A percentile compares a stretch with the other conserved stretches of the same genome.
phyloP scores from a whole-genome alignment of 2,329 filamentous ascomycete genomes.

The Calonectria ilicicola region DNA sequence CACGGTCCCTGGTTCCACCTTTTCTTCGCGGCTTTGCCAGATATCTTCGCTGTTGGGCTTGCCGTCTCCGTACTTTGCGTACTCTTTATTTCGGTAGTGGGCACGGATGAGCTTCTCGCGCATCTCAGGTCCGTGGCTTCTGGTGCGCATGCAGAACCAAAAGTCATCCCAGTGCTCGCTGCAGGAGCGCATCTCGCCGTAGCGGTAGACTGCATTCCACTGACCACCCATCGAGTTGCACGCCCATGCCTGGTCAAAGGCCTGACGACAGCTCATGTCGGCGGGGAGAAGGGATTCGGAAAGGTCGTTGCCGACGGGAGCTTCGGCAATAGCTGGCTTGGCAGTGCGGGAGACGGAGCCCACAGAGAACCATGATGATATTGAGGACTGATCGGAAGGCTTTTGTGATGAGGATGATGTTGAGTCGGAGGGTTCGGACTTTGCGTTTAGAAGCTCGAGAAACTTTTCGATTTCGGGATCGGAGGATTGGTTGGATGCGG shows the following conservation, averaged over 20 bases:
- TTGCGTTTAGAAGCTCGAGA: conserved; percentile 57
- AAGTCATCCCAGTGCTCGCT: conserved; percentile 91
- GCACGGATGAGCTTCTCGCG: conserved; percentile 73
- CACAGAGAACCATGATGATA: conserved; percentile 51
- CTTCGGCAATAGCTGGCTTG: conserved; percentile 24
- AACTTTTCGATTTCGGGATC: conserved; percentile 69
- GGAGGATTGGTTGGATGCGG: conserved; percentile 42
- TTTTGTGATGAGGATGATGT: conserved; percentile 47
- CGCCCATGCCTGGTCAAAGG: conserved; percentile 94
- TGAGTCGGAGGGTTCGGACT: conserved; percentile 31
- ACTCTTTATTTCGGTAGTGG: conserved; percentile 75
- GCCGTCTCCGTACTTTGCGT: conserved; percentile 72
- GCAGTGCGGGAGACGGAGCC: conserved; percentile 42
- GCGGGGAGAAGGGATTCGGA: conserved; percentile 81
- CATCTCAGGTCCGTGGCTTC: conserved; percentile 69
- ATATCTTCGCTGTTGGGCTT: conserved; percentile 86
- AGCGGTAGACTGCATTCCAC: conserved; percentile 91
- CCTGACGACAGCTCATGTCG: conserved; percentile 87
- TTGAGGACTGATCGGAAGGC: conserved; percentile 41
- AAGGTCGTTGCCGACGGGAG: conserved; percentile 57
- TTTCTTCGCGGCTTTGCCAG: conserved; percentile 80
- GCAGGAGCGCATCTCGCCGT: conserved; percentile 82
- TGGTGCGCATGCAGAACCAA: conserved; percentile 96
- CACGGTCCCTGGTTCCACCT: conserved; percentile 61
- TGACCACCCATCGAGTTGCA: conserved; percentile 93